Conservation (phyloP, 2,329 filamentous ascomycete species). For the Sporothrix brunneoviolacea region DNA sequence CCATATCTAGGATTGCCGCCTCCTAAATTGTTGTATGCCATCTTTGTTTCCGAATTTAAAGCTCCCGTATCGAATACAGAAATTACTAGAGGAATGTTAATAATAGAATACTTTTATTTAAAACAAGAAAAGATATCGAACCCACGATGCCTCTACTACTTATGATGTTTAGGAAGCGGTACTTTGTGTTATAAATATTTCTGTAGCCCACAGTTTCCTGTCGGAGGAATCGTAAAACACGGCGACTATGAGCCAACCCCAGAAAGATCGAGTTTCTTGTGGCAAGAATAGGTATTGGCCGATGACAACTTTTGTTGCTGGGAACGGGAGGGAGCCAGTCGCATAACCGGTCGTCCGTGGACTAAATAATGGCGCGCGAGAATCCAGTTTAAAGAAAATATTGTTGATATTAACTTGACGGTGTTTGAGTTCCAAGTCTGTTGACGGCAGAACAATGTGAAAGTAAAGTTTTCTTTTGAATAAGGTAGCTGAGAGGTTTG, state of each 20-base stretch:
- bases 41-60: neutral
- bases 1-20: constrained; percentile 22
- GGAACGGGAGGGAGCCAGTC: constrained; percentile 29
- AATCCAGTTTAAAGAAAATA: too few species aligned
- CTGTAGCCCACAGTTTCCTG: constrained; percentile 38
- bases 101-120: too few species aligned
- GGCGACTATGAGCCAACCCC: constrained; percentile 42
- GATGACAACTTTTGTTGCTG: constrained; percentile 40
- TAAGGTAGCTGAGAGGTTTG: too few species aligned
- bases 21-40: constrained; percentile 9
- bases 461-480: too few species aligned
- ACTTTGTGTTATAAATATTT: constrained; percentile 31
- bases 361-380: neutral
- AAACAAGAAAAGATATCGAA: too few species aligned
- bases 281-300: constrained; percentile 33
- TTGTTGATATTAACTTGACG: too few species aligned
- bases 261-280: constrained; percentile 24
- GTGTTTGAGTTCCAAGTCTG: neutral
- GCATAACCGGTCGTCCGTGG: neutral
- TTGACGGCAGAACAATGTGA: too few species aligned
- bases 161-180: neutral
- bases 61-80: too few species aligned
- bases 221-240: constrained; percentile 40
- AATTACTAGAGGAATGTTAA: too few species aligned
- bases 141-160: too few species aligned